Conservation (phyloP, 306 rosid genomes). For the Erythrophleum fordii region DNA sequence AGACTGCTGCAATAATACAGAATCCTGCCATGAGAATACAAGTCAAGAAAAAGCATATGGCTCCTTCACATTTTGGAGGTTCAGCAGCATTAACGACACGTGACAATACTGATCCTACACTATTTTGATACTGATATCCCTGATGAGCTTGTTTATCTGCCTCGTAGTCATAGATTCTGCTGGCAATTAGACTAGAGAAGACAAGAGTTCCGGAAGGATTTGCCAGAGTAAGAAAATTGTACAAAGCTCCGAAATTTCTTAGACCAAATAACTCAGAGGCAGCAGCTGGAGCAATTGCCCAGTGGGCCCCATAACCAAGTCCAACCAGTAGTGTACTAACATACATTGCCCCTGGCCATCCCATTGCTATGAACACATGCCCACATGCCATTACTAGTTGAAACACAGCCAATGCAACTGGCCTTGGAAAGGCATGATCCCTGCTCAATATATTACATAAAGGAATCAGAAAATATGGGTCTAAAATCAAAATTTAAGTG, state of each 20-base stretch:
- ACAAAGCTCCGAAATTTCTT: constrained; percentile 86
- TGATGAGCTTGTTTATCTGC: constrained; percentile 84
- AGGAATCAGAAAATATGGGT: constrained; percentile 10
- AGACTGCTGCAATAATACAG: constrained; percentile 62
- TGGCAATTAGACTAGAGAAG: constrained; percentile 83
- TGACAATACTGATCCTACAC: constrained; percentile 50
- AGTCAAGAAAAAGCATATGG: constrained; percentile 80
- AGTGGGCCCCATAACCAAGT: constrained; percentile 93
- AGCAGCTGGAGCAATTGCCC: constrained; percentile 96
- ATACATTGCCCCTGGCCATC: constrained; percentile 89
- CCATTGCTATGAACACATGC: constrained; percentile 75
- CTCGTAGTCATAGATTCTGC: constrained; percentile 77
- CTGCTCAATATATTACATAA: constrained; percentile 49
- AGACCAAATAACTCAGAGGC: constrained; percentile 95
- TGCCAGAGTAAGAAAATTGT: constrained; percentile 88
- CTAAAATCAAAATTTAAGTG: background rate
- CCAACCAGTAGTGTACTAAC: constrained; percentile 78
- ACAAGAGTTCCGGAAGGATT: constrained; percentile 79
- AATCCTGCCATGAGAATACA: constrained; percentile 71
- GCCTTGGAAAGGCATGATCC: constrained; percentile 83
- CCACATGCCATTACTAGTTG: constrained; percentile 85
- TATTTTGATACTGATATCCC: constrained; percentile 31
- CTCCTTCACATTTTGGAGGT: constrained; percentile 66
- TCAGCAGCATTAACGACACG: constrained; percentile 38
- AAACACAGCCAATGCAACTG: constrained; percentile 74